These are phyloP conservation scores for Pisolithus orientalis DNA, from an alignment of 768 basidiomycete species.

Conservation along the genomic window DNA sequence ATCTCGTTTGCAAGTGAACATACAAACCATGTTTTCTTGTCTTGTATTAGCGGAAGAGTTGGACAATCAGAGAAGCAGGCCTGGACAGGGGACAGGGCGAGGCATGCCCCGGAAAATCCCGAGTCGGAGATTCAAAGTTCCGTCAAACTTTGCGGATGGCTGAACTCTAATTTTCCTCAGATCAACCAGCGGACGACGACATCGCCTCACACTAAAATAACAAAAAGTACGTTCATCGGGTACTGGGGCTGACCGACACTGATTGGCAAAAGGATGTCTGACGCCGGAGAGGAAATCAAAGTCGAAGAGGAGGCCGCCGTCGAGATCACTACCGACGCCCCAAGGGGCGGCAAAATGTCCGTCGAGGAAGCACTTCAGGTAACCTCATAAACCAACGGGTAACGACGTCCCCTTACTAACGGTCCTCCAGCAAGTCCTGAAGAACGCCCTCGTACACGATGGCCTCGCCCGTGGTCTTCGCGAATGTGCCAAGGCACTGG, in stretches of 20 bases:
- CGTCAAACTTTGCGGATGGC: constrained; percentile 19
- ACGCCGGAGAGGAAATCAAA: constrained; percentile 94
- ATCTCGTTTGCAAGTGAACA: constrained; percentile 3
- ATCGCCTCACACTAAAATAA: constrained; percentile 36
- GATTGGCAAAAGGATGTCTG: constrained; percentile 67
- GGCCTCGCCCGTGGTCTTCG: constrained; percentile 97
- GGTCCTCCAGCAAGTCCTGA: constrained; percentile 82
- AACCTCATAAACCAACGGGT: constrained; percentile 6
- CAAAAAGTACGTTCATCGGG: constrained; percentile 33
- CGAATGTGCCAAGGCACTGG: constrained; percentile 95
- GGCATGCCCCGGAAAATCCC: constrained; percentile 33
- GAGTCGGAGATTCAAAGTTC: constrained; percentile 47
- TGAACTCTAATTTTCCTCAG: constrained; percentile 55
- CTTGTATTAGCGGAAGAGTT: not conserved
- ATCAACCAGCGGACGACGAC: constrained; percentile 98
- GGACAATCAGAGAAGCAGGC: not conserved
- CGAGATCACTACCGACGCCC: constrained; percentile 82
- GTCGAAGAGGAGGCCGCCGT: constrained; percentile 56
- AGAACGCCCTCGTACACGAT: constrained; percentile 97
- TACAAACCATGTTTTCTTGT: constrained; percentile 23
- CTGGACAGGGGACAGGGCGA: not conserved
- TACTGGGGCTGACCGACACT: constrained; percentile 6
- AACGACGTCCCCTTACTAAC: not conserved
- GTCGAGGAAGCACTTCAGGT: constrained; percentile 95
- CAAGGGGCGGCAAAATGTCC: constrained; percentile 83